These are phyloP conservation scores for Suillus sp. DNA, from an alignment of 768 basidiomycete genomes.

Conservation along the genomic window DNA sequence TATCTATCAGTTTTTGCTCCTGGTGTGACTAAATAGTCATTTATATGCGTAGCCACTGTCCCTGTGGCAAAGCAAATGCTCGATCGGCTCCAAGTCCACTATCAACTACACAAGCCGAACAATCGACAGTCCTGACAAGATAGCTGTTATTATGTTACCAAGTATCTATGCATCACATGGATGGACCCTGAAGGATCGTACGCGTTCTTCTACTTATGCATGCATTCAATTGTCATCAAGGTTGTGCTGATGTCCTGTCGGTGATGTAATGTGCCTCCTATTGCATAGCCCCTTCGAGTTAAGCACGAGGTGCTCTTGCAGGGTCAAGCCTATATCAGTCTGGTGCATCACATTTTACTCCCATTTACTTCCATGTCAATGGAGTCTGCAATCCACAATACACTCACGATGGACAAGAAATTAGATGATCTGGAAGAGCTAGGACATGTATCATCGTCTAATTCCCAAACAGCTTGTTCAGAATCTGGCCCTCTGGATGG, in stretches of 20 bases:
- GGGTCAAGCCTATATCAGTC: neutral
- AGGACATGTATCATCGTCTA: neutral
- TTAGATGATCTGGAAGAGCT: neutral
- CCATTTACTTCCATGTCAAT: neutral
- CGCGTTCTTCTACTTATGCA: neutral
- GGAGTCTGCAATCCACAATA: neutral
- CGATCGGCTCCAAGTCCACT: constrained; percentile 19
- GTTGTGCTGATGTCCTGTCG: too few species aligned
- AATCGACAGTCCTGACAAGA: neutral
- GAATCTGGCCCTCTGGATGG: constrained; percentile 13
- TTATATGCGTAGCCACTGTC: neutral
- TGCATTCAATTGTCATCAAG: neutral
- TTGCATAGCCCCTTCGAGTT: neutral
- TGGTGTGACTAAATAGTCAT: neutral
- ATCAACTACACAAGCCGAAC: neutral
- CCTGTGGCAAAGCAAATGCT: neutral
- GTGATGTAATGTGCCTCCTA: neutral
- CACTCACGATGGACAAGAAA: neutral
- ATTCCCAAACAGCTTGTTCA: neutral
- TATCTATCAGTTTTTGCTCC: neutral
- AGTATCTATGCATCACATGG: too few species aligned
- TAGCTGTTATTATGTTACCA: neutral
- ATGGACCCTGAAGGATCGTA: neutral
- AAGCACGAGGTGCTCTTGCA: neutral
- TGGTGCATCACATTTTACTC: neutral